These are phyloP conservation scores for Neocatenulostroma microsporum DNA, from an alignment of 2,329 filamentous ascomycete genomes.

Conservation along the genomic window DNA sequence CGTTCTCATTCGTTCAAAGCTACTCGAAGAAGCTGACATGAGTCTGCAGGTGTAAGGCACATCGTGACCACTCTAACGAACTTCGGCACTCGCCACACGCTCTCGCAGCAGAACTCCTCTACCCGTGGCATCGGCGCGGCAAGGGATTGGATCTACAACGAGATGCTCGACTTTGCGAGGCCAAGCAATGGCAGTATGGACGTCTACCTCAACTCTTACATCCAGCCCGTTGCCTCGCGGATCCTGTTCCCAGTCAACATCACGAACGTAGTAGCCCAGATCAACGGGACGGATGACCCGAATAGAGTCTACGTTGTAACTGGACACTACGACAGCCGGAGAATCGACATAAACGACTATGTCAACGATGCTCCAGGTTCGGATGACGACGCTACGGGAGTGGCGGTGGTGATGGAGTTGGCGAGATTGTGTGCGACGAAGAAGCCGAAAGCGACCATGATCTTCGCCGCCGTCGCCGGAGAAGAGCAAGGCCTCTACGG, in stretches of 20 bases:
- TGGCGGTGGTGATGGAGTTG: conserved; percentile 50
- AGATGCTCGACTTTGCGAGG: conserved; percentile 44
- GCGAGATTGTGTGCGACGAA: conserved; percentile 45
- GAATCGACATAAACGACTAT: conserved; percentile 46
- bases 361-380: conserved; percentile 49
- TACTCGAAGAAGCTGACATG: no score
- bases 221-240: conserved; percentile 41
- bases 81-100: conserved; percentile 51
- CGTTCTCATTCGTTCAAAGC: no score
- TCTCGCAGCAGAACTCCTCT: conserved; percentile 46
- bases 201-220: conserved; percentile 46
- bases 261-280: conserved; percentile 46
- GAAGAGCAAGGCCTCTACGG: conserved; percentile 53
- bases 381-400: conserved; percentile 51
- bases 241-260: conserved; percentile 47
- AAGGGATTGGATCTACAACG: conserved; percentile 48
- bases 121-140: conserved; percentile 50
- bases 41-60: conserved; percentile 39
- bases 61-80: conserved; percentile 48
- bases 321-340: conserved; percentile 50
- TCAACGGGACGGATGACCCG: conserved; percentile 44
- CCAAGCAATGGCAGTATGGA: conserved; percentile 44
- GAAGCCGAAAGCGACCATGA: conserved; percentile 43
- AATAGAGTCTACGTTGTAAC: conserved; percentile 47
- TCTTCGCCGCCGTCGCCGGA: conserved; percentile 50